Conservation (phyloP, 1,284 basidiomycete species). For the Porogramme epimiltina region DNA sequence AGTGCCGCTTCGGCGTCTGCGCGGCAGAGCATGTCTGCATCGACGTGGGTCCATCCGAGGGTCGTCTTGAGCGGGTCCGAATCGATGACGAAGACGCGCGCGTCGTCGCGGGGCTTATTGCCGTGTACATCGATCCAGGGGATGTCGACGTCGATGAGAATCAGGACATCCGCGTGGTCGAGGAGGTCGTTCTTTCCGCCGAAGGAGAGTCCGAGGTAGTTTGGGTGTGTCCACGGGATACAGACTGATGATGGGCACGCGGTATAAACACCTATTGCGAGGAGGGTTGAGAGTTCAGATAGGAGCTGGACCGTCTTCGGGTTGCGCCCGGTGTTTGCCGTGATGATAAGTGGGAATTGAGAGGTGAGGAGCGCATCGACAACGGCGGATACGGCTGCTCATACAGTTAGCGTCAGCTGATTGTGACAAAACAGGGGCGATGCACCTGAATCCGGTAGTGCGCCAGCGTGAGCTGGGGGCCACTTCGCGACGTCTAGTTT, state of each 20-base stretch:
- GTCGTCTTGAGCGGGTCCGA: conserved; percentile 59
- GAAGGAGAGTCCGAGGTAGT: conserved; percentile 51
- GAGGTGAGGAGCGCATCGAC: conserved; percentile 49
- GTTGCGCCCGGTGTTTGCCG: conserved; percentile 61
- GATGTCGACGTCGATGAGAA: conserved; percentile 63
- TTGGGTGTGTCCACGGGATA: conserved; percentile 57
- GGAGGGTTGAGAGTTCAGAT: conserved; percentile 45
- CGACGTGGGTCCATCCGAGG: conserved; percentile 55
- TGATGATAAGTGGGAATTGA: conserved; percentile 60
- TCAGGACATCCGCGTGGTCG: conserved; percentile 59
- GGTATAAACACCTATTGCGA: conserved; percentile 56
- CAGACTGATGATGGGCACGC: conserved; percentile 54
- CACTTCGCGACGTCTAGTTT: conserved; percentile 42
- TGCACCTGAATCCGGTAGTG: background rate
- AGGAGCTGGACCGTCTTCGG: conserved; percentile 47
- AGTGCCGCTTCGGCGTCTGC: conserved; percentile 56
- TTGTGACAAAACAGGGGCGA: no score
- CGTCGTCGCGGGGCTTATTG: conserved; percentile 40
- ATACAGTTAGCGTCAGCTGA: background rate
- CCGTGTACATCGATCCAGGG: conserved; percentile 58
- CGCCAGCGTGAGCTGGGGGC: conserved; percentile 40
- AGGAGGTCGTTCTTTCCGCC: conserved; percentile 46
- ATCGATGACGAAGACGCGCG: conserved; percentile 61
- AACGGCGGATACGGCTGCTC: conserved; percentile 45
- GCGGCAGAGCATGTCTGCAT: conserved; percentile 55